Conservation (phyloP, 2,329 filamentous ascomycete genomes). For the Colletotrichum theobromicola region DNA sequence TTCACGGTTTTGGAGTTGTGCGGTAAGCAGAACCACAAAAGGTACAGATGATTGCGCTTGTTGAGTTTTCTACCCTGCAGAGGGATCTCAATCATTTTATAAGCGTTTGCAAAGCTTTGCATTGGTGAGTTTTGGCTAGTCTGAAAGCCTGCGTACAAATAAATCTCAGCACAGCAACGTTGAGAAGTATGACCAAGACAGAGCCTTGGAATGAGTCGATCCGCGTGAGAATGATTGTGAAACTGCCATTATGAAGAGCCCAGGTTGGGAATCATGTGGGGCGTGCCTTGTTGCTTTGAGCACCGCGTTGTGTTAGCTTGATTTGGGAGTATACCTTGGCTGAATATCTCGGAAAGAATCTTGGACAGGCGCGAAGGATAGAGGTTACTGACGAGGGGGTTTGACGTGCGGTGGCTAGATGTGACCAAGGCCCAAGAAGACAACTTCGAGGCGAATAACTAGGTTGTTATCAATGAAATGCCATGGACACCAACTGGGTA, state of each 20-base stretch:
- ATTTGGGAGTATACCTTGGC: neutral
- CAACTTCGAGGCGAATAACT: too few species aligned
- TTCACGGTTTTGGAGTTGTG: too few species aligned
- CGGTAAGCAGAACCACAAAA: too few species aligned
- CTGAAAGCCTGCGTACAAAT: neutral
- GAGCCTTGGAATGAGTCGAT: neutral
- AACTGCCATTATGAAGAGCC: rapidly evolving
- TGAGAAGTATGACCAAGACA: neutral
- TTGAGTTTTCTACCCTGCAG: neutral
- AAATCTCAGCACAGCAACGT: rapidly evolving
- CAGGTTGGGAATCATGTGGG: rapidly evolving
- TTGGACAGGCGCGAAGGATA: neutral
- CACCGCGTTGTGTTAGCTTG: too few species aligned
- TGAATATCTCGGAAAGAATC: neutral
- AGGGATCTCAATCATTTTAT: neutral
- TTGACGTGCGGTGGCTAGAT: too few species aligned
- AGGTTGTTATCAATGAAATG: too few species aligned
- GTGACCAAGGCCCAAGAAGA: too few species aligned
- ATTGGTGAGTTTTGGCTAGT: neutral
- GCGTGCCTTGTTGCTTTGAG: neutral
- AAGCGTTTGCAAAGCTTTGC: neutral
- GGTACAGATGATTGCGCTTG: too few species aligned
- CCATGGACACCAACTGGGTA: too few species aligned
- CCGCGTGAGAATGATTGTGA: neutral
- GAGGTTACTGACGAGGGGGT: too few species aligned